Evolutionary conservation across 148 eudicot genomes (phyloP).

Genomic region (Rhododendron kiyosumense): DNA sequence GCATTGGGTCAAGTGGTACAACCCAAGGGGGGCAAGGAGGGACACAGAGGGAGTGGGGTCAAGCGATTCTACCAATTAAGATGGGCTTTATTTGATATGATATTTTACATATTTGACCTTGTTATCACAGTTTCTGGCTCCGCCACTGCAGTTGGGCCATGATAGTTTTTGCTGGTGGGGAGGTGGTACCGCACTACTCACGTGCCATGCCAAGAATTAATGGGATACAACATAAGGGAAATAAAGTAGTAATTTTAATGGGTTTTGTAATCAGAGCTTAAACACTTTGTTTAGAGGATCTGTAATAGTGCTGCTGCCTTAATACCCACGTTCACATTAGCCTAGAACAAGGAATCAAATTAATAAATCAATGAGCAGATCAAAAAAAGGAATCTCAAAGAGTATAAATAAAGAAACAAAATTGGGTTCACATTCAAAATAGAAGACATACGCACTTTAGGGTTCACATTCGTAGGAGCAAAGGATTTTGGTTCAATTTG

Average conservation of each 20-base stretch:
- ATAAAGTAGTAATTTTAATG: neutral
- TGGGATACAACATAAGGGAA: neutral
- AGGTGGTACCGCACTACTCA: neutral
- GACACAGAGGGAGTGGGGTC: neutral
- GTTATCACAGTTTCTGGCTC: too few species aligned
- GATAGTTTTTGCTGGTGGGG: neutral
- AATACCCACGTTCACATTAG: neutral
- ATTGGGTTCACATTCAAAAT: neutral
- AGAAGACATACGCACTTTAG: neutral
- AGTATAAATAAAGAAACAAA: neutral
- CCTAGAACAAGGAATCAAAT: neutral
- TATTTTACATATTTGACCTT: too few species aligned
- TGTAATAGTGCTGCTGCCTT: neutral
- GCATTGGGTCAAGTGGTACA: neutral
- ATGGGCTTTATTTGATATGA: neutral
- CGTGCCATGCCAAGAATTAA: neutral
- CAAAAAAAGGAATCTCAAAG: too few species aligned
- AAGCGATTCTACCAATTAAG: too few species aligned
- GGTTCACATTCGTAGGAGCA: neutral
- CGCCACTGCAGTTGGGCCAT: neutral
- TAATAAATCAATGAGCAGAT: neutral
- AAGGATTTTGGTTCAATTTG: neutral
- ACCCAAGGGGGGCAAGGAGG: neutral
- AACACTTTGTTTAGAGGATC: neutral
- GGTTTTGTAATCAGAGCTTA: neutral